Conservation (phyloP, 139 green algal species). For the Gonium pectorale region DNA sequence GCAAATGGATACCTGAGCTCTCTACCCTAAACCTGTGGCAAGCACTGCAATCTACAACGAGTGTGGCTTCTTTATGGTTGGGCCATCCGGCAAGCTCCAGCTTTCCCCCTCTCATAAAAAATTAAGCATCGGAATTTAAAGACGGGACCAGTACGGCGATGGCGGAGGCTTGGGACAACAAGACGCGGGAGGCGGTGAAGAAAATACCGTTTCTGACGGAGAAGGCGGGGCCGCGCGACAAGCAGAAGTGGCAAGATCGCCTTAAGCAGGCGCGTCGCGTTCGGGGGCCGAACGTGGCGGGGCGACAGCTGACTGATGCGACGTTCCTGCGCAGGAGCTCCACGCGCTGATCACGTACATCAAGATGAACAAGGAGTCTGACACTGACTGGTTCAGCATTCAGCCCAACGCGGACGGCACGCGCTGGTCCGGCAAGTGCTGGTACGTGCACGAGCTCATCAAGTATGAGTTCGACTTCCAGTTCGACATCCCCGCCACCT, state of each 20-base stretch:
- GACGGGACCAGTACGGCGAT: no score
- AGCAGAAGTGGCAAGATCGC: constrained; percentile 64
- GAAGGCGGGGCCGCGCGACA: constrained; percentile 69
- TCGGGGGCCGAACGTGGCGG: not conserved
- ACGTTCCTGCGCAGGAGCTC: constrained; percentile 81
- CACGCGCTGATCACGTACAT: constrained; percentile 96
- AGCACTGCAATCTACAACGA: no score
- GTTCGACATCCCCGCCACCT: constrained; percentile 97
- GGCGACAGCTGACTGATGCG: no score
- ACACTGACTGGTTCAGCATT: constrained; percentile 98
- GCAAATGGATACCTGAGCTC: no score
- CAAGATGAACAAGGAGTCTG: constrained; percentile 93
- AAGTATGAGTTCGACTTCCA: constrained; percentile 98
- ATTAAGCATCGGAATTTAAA: no score
- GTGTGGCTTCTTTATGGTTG: no score
- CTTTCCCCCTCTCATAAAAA: no score
- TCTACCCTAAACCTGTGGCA: no score
- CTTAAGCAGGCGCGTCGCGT: constrained; percentile 62
- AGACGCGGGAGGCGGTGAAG: constrained; percentile 80
- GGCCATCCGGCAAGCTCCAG: no score
- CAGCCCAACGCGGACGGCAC: constrained; percentile 84
- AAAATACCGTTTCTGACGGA: constrained; percentile 94
- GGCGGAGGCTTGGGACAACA: constrained; percentile 80
- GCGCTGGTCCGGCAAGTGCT: constrained; percentile 89
- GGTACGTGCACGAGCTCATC: constrained; percentile 95